These are phyloP conservation scores for Taphrina confusa DNA, from an alignment of 1,139 yeast genomes.

Conservation along the genomic window DNA sequence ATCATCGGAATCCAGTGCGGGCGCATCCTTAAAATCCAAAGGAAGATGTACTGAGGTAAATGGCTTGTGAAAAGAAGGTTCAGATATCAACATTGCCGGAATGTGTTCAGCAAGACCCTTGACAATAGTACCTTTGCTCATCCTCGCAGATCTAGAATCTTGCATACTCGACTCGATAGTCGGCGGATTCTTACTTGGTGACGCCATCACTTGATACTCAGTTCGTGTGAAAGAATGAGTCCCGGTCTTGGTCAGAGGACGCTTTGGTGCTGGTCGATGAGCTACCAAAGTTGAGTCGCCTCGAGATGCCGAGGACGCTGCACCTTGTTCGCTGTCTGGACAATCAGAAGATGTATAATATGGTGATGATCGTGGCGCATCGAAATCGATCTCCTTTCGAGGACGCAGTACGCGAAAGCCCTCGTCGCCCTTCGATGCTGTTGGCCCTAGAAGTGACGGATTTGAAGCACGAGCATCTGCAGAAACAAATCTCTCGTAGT, in stretches of 20 bases:
- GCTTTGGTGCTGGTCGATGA: slow-evolving; percentile 30
- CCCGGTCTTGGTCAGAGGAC: too few relatives aligned
- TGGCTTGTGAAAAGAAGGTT: too few relatives aligned
- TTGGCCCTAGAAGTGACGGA: not conserved
- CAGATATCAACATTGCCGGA: too few relatives aligned
- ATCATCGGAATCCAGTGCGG: slow-evolving; percentile 50
- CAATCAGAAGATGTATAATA: slow-evolving; percentile 50
- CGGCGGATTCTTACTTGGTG: too few relatives aligned
- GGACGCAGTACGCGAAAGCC: slow-evolving; percentile 28
- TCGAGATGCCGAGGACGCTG: not conserved
- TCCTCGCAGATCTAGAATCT: too few relatives aligned
- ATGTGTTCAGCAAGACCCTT: too few relatives aligned
- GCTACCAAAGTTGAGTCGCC: slow-evolving; percentile 16
- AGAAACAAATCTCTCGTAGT: not conserved
- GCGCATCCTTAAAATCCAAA: slow-evolving; percentile 73
- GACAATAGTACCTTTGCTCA: too few relatives aligned
- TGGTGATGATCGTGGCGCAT: slow-evolving; percentile 75
- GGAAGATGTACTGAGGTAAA: too few relatives aligned
- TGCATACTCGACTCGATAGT: too few relatives aligned
- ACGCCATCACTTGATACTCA: too few relatives aligned
- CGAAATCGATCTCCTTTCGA: slow-evolving; percentile 69
- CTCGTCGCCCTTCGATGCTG: not conserved
- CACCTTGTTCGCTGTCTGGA: too few relatives aligned
- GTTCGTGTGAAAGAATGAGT: too few relatives aligned
- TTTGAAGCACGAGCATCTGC: not conserved